phyloP scores from a whole-genome alignment of 768 basidiomycete species.

The Tephrocybe sp. region DNA sequence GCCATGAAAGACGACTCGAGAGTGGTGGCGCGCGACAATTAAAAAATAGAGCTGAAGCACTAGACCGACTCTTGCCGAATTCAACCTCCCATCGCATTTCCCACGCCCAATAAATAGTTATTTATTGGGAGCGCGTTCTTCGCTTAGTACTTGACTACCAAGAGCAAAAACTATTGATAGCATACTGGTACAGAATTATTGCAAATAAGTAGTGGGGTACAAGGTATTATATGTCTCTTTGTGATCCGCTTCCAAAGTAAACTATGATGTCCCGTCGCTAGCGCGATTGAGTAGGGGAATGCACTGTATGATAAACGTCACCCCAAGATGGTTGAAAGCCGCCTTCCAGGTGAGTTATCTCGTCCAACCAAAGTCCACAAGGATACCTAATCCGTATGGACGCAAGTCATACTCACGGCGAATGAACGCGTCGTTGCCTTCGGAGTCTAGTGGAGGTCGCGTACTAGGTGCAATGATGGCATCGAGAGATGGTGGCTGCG shows the following conservation, averaged over 20 bases:
- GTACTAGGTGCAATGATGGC: slow-evolving; percentile 12
- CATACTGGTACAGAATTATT: slow-evolving; percentile 17
- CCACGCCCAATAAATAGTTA: slow-evolving; percentile 17
- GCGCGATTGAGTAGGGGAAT: background rate
- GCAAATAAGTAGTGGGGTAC: slow-evolving; percentile 14
- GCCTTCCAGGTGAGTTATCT: slow-evolving; percentile 13
- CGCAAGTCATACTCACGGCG: slow-evolving; percentile 70
- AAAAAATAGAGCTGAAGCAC: slow-evolving; percentile 10
- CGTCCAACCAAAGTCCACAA: slow-evolving; percentile 78
- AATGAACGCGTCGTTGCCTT: slow-evolving; percentile 25
- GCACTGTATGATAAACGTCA: slow-evolving; percentile 4
- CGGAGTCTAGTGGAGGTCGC: slow-evolving; percentile 9
- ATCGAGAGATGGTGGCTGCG: slow-evolving; percentile 11
- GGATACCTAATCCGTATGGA: slow-evolving; percentile 67
- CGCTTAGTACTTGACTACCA: too few relatives aligned
- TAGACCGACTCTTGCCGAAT: slow-evolving; percentile 21
- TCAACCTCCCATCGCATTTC: slow-evolving; percentile 18
- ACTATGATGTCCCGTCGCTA: slow-evolving; percentile 1
- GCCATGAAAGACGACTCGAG: slow-evolving; percentile 29
- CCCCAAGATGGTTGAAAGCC: background rate
- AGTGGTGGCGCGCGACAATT: slow-evolving; percentile 1
- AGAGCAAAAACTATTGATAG: background rate
- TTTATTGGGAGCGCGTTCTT: too few relatives aligned
- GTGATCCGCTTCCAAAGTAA: slow-evolving; percentile 15
- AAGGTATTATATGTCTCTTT: slow-evolving; percentile 19